Evolutionary conservation across 805 yeast species (phyloP), one percentile per base, ranked within the genome.

Genomic region (Candida michaelii): DNA sequence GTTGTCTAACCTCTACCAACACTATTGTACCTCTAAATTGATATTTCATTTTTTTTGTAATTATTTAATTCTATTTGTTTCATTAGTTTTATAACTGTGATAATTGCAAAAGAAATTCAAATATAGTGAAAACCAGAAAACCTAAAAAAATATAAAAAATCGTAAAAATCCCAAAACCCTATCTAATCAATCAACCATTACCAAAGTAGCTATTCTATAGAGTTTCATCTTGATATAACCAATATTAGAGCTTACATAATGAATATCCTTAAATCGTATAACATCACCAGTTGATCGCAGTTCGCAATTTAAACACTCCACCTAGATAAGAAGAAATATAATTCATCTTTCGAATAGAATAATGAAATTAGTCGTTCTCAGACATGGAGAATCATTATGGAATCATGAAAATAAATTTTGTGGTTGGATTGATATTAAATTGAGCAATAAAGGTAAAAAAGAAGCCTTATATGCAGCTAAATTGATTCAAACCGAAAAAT

Each of bases 381-480:
- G 76, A 48, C 76, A 70, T 50, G 76, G 76, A 31, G 74, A 69
- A 46, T 62, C 69, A 6, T 63, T 63, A 50, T 65, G 73, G 66
- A 70, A 70, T 46, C 66, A 69, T 37, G 71, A 63, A 36, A 68
- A 66, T 51, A 64, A 60, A 48, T 70, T 70, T 49, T 66, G 74
- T 41, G 76, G 76, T 11, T 70, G 76, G 76, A 63, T 70, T 17
- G 76, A 70, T 45, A 58, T 66, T n/a, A 66, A 70, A 23, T 56
- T 70, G 15, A 56, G 66, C 23, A 56, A 49, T 5, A 65, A 64
- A 42, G 76, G 76, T 5, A 54, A 59, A 40, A 31, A 52, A 6
- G 76, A 70, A 50, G 76, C 76, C 1, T 44, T 47, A 13, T 52
- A 60, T 41, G 76, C 73, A 6, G 71, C 67, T 1, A 56, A 66